Percentiles rank a stretch among this genome's conserved stretches.
Conservation (phyloP, 1,284 basidiomycete species). For the Coriolopsis trogii region DNA sequence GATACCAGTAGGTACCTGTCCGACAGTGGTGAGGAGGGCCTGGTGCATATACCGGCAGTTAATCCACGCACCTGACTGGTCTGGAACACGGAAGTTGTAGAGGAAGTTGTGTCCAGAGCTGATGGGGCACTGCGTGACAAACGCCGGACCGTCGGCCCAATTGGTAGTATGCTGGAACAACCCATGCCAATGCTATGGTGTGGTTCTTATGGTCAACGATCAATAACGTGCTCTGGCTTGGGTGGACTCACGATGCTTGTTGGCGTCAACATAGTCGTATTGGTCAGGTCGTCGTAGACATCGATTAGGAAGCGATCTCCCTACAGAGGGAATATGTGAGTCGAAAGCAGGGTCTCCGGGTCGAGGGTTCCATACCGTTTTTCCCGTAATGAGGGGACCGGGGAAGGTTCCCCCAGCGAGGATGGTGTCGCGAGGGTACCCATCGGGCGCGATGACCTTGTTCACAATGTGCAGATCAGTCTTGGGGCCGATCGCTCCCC, state of each 20-base stretch:
- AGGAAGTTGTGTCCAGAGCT: slow-evolving; percentile 44
- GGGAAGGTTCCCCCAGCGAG: slow-evolving; percentile 28
- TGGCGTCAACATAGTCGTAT: slow-evolving; percentile 34
- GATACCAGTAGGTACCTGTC: slow-evolving; percentile 28
- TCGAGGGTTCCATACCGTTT: slow-evolving; percentile 29
- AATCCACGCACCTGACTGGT: slow-evolving; percentile 27
- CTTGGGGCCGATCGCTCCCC: slow-evolving; percentile 16
- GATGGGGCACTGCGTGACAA: slow-evolving; percentile 52
- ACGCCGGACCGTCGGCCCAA: slow-evolving; percentile 34
- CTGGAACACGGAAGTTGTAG: slow-evolving; percentile 36
- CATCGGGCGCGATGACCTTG: slow-evolving; percentile 23
- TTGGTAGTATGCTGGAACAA: slow-evolving; percentile 32
- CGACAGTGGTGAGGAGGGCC: neutral
- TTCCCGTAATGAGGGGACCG: slow-evolving; percentile 26
- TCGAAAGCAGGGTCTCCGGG: neutral
- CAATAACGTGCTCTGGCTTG: neutral
- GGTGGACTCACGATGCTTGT: slow-evolving; percentile 35
- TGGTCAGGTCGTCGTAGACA: slow-evolving; percentile 37
- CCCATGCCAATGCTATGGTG: slow-evolving; percentile 37
- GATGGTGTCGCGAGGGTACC: slow-evolving; percentile 20
- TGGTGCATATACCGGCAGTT: neutral
- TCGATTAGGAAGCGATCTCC: slow-evolving; percentile 34
- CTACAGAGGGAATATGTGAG: slow-evolving; percentile 7
- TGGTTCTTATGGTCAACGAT: neutral
- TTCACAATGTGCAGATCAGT: slow-evolving; percentile 23